Percentiles rank a stretch among this genome's conserved stretches.
phyloP scores from a whole-genome alignment of 768 basidiomycete species.

The Amanita pallidorosea region DNA sequence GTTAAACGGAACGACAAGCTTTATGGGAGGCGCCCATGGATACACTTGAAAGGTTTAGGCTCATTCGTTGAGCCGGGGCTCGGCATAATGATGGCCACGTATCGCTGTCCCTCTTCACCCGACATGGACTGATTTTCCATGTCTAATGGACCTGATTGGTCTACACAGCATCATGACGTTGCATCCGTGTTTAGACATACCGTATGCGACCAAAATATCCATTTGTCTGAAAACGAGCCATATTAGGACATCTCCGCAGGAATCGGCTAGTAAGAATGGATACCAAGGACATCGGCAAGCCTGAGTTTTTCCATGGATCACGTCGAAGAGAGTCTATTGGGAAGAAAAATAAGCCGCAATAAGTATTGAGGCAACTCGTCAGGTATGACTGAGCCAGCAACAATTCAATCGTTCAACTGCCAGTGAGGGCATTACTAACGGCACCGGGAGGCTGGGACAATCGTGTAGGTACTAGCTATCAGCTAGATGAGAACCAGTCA shows the following conservation, averaged over 20 bases:
- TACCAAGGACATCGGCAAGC: background rate
- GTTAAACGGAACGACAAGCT: background rate
- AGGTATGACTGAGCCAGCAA: background rate
- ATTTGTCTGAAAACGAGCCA: background rate
- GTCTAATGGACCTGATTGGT: background rate
- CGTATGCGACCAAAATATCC: background rate
- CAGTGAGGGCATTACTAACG: background rate
- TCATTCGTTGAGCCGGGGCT: background rate
- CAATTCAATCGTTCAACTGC: background rate
- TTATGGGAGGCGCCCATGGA: background rate
- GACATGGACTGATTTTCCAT: background rate
- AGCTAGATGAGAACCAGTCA: background rate
- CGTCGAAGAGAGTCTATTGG: background rate
- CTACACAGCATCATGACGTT: background rate
- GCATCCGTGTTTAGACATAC: background rate
- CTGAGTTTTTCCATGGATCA: background rate
- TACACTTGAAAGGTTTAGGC: background rate
- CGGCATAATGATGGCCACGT: background rate
- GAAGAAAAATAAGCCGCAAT: background rate
- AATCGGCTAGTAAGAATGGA: background rate
- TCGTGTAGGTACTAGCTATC: background rate
- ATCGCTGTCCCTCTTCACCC: background rate
- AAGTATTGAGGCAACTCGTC: background rate
- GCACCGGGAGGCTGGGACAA: background rate
- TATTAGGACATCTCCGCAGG: background rate